Conservation (phyloP, 805 yeast genomes). For the Maudiozyma serrabonitensis region DNA sequence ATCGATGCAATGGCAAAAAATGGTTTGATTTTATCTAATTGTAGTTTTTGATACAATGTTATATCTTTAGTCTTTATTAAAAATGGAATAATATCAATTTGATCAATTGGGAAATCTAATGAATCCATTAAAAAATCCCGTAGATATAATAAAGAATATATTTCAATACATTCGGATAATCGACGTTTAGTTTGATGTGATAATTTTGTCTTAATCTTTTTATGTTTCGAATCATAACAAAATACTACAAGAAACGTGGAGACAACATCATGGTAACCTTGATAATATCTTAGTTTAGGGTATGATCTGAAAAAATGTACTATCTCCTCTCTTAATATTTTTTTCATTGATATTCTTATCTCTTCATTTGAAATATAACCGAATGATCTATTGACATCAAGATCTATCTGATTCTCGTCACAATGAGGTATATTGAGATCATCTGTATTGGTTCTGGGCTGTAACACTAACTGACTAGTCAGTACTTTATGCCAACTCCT, state of each 20-base stretch:
- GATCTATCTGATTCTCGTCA: slow-evolving; percentile 69
- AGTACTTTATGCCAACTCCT: slow-evolving; percentile 25
- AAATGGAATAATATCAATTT: slow-evolving; percentile 56
- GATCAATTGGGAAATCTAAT: slow-evolving; percentile 55
- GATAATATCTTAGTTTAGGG: slow-evolving; percentile 68
- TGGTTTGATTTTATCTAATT: slow-evolving; percentile 40
- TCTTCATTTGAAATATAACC: slow-evolving; percentile 23
- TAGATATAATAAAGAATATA: slow-evolving; percentile 49
- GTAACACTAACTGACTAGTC: slow-evolving; percentile 13
- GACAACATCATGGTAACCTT: slow-evolving; percentile 87
- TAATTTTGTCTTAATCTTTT: slow-evolving; percentile 16
- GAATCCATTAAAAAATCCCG: slow-evolving; percentile 80
- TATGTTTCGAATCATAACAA: slow-evolving; percentile 5
- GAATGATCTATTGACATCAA: slow-evolving; percentile 72
- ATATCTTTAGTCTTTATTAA: slow-evolving; percentile 43
- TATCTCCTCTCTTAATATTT: slow-evolving; percentile 32
- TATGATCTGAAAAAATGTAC: slow-evolving; percentile 46
- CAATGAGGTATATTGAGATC: slow-evolving; percentile 31
- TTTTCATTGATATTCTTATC: slow-evolving; percentile 15
- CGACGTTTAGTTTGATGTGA: background rate
- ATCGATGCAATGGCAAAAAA: slow-evolving; percentile 67
- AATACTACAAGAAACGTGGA: slow-evolving; percentile 53
- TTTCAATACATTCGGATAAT: slow-evolving; percentile 40
- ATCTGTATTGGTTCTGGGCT: background rate
- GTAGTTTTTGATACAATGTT: slow-evolving; percentile 29